These are phyloP conservation scores for Boletus reticulatus DNA, from an alignment of 768 basidiomycete species.

Conservation along the genomic window DNA sequence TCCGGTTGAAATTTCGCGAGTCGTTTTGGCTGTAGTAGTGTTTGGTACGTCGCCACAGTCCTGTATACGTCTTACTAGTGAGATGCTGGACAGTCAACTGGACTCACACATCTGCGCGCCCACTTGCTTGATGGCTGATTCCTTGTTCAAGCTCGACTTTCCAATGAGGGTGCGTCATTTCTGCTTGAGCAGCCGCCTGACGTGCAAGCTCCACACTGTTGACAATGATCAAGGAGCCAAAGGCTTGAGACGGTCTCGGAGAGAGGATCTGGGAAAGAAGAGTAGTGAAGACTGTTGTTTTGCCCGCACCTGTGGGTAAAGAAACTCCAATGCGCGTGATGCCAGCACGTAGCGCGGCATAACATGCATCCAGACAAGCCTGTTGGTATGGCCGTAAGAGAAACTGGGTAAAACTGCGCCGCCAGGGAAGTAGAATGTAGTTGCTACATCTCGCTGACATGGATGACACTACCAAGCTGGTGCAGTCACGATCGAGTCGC, in stretches of 20 bases:
- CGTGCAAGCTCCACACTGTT: constrained; percentile 87
- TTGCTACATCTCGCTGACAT: constrained; percentile 5
- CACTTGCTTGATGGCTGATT: constrained; percentile 65
- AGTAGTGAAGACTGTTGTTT: constrained; percentile 90
- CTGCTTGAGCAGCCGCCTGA: constrained; percentile 78
- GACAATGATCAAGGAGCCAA: constrained; percentile 76
- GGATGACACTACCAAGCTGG: not conserved
- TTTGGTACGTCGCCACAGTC: constrained; percentile 90
- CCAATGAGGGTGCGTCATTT: constrained; percentile 65
- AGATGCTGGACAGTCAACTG: not conserved
- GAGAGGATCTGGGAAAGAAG: constrained; percentile 65
- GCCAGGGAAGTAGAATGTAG: not conserved
- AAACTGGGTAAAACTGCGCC: constrained; percentile 15
- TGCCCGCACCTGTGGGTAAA: constrained; percentile 81
- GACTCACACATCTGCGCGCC: constrained; percentile 76
- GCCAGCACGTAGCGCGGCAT: constrained; percentile 67
- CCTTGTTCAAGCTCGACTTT: constrained; percentile 94
- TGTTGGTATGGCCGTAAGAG: constrained; percentile 86
- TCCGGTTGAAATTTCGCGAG: constrained; percentile 73
- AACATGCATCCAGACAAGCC: constrained; percentile 73
- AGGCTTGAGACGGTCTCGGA: constrained; percentile 43
- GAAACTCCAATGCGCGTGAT: constrained; percentile 77
- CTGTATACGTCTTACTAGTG: constrained; percentile 34
- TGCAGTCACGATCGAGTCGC: too few relatives aligned
- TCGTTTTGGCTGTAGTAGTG: constrained; percentile 60